These are phyloP conservation scores for Aechmea fasciata DNA, from an alignment of 176 grass and related monocot species.

Conservation along the genomic window DNA sequence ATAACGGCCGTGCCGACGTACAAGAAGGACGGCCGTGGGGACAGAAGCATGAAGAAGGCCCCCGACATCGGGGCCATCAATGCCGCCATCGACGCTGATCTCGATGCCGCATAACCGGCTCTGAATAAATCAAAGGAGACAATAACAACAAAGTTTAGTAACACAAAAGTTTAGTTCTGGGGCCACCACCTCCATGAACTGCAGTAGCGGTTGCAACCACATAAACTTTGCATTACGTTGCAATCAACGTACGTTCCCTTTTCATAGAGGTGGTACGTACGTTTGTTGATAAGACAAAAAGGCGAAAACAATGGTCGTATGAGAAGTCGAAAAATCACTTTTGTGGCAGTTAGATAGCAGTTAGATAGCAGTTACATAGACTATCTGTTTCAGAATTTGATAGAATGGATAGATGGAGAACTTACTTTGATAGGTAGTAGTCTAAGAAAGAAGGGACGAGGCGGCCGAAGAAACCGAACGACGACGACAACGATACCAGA, in stretches of 20 bases:
- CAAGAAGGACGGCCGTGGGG: constrained; percentile 33
- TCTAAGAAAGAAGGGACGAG: constrained; percentile 86
- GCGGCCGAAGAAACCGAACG: constrained; percentile 95
- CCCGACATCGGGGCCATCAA: constrained; percentile 68
- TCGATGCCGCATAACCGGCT: constrained; percentile 45
- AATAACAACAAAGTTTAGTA: no score
- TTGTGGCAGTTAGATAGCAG: no score
- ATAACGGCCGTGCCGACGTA: constrained; percentile 63
- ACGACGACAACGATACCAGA: constrained; percentile 77
- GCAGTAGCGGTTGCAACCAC: no score
- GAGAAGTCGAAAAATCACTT: no score
- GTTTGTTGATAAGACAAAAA: no score
- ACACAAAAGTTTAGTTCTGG: no score
- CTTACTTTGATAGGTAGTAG: constrained; percentile 86
- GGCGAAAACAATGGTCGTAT: no score
- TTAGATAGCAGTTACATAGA: background rate
- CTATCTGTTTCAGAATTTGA: background rate
- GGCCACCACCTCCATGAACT: no score
- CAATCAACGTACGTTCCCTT: no score
- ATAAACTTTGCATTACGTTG: no score
- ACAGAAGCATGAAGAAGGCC: constrained; percentile 71
- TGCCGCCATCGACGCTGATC: constrained; percentile 67
- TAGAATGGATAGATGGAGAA: no score
- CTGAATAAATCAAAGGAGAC: constrained; percentile 25
- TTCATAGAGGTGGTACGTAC: no score